Evolutionary conservation across 2,329 filamentous ascomycete species (phyloP).

Genomic region (Pezicula radicicola): DNA sequence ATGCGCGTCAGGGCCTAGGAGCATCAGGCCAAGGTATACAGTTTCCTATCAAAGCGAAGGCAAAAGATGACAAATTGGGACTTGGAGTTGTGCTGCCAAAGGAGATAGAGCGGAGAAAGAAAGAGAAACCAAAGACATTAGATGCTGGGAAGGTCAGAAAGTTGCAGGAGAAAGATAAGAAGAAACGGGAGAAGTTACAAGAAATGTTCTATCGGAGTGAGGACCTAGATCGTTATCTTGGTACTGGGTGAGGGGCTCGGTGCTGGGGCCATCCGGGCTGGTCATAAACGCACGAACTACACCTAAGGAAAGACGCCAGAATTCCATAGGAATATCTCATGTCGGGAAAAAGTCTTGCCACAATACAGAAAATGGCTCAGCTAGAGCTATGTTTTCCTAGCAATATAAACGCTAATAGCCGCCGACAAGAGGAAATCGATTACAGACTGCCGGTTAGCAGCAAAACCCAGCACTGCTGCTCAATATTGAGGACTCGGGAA

Average conservation of each 20-base stretch:
- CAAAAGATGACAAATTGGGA: slow-evolving; percentile 74
- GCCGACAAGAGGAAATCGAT: too few species aligned
- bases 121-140: slow-evolving; percentile 46
- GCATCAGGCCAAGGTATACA: slow-evolving; percentile 65
- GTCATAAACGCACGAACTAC: neutral
- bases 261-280: neutral
- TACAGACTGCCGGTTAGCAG: too few species aligned
- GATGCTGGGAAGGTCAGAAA: slow-evolving; percentile 70
- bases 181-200: slow-evolving; percentile 59
- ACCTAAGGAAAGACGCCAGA: too few species aligned
- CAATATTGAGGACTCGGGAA: too few species aligned
- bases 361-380: too few species aligned
- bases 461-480: too few species aligned
- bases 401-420: too few species aligned
- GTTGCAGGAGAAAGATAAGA: slow-evolving; percentile 58
- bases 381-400: too few species aligned
- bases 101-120: slow-evolving; percentile 31
- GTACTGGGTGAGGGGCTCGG: slow-evolving; percentile 11
- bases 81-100: slow-evolving; percentile 54
- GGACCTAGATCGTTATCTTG: slow-evolving; percentile 68
- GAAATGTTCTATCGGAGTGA: slow-evolving; percentile 71
- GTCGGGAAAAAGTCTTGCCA: neutral
- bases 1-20: slow-evolving; percentile 70
- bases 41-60: slow-evolving; percentile 66
- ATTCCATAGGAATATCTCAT: too few species aligned